phyloP scores from a whole-genome alignment of 2,329 filamentous ascomycete species.

The Chaetomiaceae sp. region DNA sequence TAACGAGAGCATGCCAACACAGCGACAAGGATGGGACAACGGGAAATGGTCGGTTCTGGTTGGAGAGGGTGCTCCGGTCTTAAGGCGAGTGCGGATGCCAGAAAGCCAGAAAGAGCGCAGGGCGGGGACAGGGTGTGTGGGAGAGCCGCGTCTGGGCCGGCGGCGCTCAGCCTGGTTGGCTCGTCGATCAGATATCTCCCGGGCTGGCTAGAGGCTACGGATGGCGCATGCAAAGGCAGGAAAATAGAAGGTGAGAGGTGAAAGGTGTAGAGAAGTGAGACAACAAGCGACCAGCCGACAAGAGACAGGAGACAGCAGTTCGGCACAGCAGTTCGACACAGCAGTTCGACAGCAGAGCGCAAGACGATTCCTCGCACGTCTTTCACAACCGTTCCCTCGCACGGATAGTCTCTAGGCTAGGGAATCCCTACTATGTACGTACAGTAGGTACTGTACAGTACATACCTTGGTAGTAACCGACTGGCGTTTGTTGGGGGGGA shows the following conservation, averaged over 20 bases:
- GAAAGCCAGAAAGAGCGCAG: slow-evolving; percentile 7
- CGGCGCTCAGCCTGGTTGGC: slow-evolving; percentile 21
- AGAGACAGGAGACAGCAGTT: neutral
- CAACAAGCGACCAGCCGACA: too few species aligned
- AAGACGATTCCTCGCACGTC: neutral
- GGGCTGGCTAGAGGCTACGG: slow-evolving; percentile 16
- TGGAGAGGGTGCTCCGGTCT: slow-evolving; percentile 13
- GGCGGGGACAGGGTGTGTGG: slow-evolving; percentile 10
- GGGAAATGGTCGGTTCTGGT: slow-evolving; percentile 11
- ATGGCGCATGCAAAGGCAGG: slow-evolving; percentile 14
- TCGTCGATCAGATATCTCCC: slow-evolving; percentile 27
- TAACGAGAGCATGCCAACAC: slow-evolving; percentile 40
- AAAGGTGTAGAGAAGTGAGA: neutral
- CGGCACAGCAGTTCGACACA: neutral
- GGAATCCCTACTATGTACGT: too few species aligned
- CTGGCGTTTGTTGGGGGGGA: neutral
- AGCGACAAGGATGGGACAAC: slow-evolving; percentile 12
- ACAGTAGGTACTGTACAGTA: too few species aligned
- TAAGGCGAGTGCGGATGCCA: slow-evolving; percentile 17
- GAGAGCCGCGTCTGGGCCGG: slow-evolving; percentile 12
- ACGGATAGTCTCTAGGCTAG: neutral
- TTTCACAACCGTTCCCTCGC: neutral
- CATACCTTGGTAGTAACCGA: too few species aligned
- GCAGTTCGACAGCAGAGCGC: neutral
- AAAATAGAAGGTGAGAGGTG: neutral